Conservation (phyloP, 257 asterid species). For the Nicotiana knightiana region DNA sequence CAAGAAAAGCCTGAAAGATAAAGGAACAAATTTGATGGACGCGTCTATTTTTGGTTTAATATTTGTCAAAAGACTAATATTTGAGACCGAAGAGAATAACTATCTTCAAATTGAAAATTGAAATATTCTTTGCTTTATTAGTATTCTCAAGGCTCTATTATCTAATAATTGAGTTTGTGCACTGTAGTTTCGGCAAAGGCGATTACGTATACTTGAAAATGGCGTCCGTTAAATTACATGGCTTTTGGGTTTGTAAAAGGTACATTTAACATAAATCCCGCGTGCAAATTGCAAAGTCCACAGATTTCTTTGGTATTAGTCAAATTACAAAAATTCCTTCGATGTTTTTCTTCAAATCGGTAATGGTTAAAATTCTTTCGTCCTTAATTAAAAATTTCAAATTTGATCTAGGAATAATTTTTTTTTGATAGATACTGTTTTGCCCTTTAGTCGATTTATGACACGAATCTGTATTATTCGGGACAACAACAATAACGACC, state of each 20-base stretch:
- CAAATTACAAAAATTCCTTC: background rate
- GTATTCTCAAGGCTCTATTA: background rate
- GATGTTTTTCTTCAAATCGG: too few relatives aligned
- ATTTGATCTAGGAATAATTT: too few relatives aligned
- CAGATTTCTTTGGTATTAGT: background rate
- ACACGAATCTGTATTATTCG: too few relatives aligned
- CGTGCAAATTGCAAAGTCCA: background rate
- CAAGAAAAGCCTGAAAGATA: too few relatives aligned
- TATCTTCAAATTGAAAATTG: background rate
- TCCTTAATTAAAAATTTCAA: too few relatives aligned
- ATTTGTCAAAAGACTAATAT: background rate
- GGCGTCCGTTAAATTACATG: background rate
- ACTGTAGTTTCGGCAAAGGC: background rate
- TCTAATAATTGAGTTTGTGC: background rate
- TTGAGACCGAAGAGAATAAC: background rate
- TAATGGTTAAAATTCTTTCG: too few relatives aligned
- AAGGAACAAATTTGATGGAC: too few relatives aligned
- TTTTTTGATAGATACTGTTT: too few relatives aligned
- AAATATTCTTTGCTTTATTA: too few relatives aligned
- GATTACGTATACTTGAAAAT: background rate
- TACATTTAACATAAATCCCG: conserved; percentile 15
- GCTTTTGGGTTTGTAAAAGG: conserved; percentile 3
- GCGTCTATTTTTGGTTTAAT: too few relatives aligned
- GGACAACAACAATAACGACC: too few relatives aligned
- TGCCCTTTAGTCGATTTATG: too few relatives aligned